Conservation (phyloP, 225 moss, liverwort and hornwort species). For the Sphagnum contortum region DNA sequence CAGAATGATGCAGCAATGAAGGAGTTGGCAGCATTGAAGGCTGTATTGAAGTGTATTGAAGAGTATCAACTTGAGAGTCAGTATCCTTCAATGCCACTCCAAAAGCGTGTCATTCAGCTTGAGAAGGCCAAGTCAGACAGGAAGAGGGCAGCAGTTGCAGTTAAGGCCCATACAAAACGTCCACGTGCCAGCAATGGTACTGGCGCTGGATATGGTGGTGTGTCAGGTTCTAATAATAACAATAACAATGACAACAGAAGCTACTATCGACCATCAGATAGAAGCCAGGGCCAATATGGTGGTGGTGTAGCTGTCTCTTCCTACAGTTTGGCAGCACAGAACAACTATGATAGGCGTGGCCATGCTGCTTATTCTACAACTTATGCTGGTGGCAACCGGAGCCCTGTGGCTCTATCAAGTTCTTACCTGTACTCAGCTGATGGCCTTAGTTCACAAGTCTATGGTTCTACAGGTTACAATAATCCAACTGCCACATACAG, state of each 20-base stretch:
- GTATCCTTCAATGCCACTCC: conserved; percentile 87
- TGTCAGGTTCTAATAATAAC: conserved; percentile 13
- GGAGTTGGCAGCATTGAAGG: conserved; percentile 97
- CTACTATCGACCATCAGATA: conserved; percentile 85
- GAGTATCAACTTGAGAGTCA: conserved; percentile 92
- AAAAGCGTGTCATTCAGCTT: conserved; percentile 92
- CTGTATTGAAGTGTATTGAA: conserved; percentile 96
- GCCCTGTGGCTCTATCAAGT: conserved; percentile 93
- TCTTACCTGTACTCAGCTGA: conserved; percentile 95
- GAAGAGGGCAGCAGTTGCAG: conserved; percentile 98
- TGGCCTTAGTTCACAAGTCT: conserved; percentile 94
- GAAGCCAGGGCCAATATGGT: conserved; percentile 43
- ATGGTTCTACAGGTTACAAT: conserved; percentile 90
- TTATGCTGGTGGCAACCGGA: conserved; percentile 96
- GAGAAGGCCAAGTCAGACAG: conserved; percentile 99
- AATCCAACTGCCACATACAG: conserved; percentile 93
- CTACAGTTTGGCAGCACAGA: conserved; percentile 85
- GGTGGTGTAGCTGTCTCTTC: conserved; percentile 81
- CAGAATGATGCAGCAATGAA: conserved; percentile 99
- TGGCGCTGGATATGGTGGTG: conserved; percentile 61
- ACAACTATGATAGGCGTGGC: conserved; percentile 81
- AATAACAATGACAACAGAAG: conserved; percentile 59
- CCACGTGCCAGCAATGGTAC: conserved; percentile 91
- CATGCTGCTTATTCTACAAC: conserved; percentile 88
- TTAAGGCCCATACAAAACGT: conserved; percentile 98